phyloP scores from a whole-genome alignment of 176 grass and related monocot species.

The Rhynchospora tenuis region DNA sequence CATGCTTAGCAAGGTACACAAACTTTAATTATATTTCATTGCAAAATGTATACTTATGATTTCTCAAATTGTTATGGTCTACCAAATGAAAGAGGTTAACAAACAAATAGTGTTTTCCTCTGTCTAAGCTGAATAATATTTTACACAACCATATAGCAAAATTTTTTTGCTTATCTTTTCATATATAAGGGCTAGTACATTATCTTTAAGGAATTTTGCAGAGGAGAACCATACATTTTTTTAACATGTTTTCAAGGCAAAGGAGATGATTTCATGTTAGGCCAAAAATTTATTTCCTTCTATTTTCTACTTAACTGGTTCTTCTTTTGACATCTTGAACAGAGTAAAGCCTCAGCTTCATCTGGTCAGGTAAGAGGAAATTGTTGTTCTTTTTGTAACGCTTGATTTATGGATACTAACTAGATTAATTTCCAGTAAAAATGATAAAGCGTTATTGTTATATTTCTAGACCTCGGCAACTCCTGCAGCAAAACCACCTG shows the following conservation, averaged over 20 bases:
- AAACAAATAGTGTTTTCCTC: not conserved
- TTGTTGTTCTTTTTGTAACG: not conserved
- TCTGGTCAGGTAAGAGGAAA: conserved; percentile 55
- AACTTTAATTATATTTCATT: not conserved
- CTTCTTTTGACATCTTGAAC: conserved; percentile 19
- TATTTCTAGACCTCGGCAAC: conserved; percentile 46
- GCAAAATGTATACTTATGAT: not conserved
- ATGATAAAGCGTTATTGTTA: conserved; percentile 2
- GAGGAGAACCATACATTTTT: not conserved
- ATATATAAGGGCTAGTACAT: not conserved
- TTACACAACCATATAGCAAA: not conserved
- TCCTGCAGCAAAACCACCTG: conserved; percentile 34
- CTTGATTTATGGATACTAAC: not conserved
- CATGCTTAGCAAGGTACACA: conserved; percentile 80
- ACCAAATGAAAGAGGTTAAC: not conserved
- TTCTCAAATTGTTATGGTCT: not conserved
- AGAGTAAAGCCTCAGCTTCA: conserved; percentile 77
- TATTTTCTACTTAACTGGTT: not conserved
- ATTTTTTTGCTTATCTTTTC: not conserved
- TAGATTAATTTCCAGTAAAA: not conserved
- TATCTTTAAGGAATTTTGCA: not conserved
- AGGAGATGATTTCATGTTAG: not conserved
- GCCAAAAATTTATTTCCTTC: not conserved
- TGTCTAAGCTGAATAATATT: not conserved
- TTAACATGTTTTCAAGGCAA: not conserved